These are phyloP conservation scores for Prunus salicina DNA, from an alignment of 306 rosid species.

Conservation along the genomic window DNA sequence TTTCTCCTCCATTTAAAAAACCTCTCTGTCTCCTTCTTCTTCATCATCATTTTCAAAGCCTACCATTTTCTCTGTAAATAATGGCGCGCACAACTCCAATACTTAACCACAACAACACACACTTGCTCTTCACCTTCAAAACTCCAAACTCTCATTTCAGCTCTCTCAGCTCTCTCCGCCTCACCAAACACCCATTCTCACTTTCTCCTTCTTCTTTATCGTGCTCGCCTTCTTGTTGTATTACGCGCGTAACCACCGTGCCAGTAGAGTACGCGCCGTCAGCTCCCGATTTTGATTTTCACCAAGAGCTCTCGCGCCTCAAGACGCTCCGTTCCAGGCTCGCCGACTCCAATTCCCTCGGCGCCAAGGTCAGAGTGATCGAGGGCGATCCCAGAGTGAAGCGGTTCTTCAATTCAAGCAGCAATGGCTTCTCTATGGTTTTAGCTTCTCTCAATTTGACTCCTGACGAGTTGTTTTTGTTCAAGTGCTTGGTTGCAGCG, in stretches of 20 bases:
- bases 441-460: slow-evolving; percentile 35
- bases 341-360: slow-evolving; percentile 22
- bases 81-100: slow-evolving; percentile 55
- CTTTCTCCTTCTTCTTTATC: slow-evolving; percentile 23
- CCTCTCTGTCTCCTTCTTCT: neutral
- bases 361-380: slow-evolving; percentile 45
- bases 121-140: slow-evolving; percentile 42
- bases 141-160: slow-evolving; percentile 25
- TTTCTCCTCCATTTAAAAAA: neutral
- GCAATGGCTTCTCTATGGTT: slow-evolving; percentile 32
- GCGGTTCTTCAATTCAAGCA: slow-evolving; percentile 45
- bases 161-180: slow-evolving; percentile 26
- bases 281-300: slow-evolving; percentile 49
- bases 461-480: slow-evolving; percentile 40
- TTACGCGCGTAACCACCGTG: slow-evolving; percentile 60
- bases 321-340: slow-evolving; percentile 50
- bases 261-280: slow-evolving; percentile 62
- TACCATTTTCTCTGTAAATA: neutral
- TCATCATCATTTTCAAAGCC: neutral
- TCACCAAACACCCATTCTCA: slow-evolving; percentile 24
- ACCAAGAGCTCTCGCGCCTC: slow-evolving; percentile 61
- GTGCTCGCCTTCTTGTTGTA: slow-evolving; percentile 28
- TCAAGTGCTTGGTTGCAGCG: slow-evolving; percentile 79
- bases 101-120: slow-evolving; percentile 35
- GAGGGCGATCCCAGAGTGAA: slow-evolving; percentile 68